Conservation (phyloP, 176 grass and related monocot genomes). For the Canna indica region DNA sequence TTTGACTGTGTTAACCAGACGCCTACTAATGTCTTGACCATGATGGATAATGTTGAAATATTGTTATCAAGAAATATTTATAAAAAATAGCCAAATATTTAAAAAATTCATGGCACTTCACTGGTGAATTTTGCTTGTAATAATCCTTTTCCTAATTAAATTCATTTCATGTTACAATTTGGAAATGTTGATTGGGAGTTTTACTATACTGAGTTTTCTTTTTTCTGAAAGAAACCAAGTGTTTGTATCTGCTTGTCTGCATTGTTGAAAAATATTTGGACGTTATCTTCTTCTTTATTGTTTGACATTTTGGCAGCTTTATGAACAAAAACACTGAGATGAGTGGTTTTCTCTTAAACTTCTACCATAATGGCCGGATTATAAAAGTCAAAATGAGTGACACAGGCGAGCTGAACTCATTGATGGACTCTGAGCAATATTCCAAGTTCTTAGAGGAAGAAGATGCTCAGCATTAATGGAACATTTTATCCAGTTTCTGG, state of each 20-base stretch:
- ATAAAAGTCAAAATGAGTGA: constrained; percentile 80
- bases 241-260: constrained; percentile 37
- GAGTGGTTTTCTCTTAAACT: too few relatives aligned
- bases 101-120: too few relatives aligned
- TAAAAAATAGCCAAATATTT: too few relatives aligned
- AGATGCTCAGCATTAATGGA: constrained; percentile 50
- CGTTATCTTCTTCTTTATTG: constrained; percentile 39
- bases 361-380: constrained; percentile 73
- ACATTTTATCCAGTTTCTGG: neutral
- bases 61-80: too few relatives aligned
- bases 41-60: too few relatives aligned
- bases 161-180: too few relatives aligned
- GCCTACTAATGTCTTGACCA: too few relatives aligned
- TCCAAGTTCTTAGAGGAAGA: constrained; percentile 81
- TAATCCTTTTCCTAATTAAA: too few relatives aligned
- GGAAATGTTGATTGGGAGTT: too few relatives aligned
- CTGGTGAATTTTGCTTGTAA: too few relatives aligned
- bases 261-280: constrained; percentile 43
- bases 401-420: constrained; percentile 46
- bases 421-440: constrained; percentile 83
- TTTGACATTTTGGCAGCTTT: constrained; percentile 33
- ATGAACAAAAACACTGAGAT: neutral
- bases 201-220: too few relatives aligned
- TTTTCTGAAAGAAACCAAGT: constrained; percentile 51
- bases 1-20: too few relatives aligned